phyloP scores from a whole-genome alignment of 768 basidiomycete species.

The Macrolepiota dolichaula region DNA sequence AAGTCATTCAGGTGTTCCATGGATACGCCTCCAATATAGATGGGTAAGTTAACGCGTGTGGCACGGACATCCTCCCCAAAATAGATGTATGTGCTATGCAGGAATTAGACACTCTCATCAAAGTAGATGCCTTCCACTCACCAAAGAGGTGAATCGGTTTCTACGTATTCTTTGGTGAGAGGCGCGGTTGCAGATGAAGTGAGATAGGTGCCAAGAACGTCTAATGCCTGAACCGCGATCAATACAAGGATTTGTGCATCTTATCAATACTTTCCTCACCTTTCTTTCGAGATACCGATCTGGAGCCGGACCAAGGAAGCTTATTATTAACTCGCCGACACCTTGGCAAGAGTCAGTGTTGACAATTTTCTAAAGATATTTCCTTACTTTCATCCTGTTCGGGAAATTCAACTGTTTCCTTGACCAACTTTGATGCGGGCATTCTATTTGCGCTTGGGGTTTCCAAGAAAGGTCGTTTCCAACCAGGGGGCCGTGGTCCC shows the following conservation, averaged over 20 bases:
- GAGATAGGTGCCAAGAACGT: conserved; percentile 83
- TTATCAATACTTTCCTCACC: conserved; percentile 29
- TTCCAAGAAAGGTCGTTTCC: conserved; percentile 95
- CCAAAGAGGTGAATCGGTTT: conserved; percentile 89
- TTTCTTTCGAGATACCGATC: conserved; percentile 70
- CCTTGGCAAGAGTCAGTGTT: conserved; percentile 23
- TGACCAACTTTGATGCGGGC: conserved; percentile 47
- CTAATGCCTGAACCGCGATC: conserved; percentile 57
- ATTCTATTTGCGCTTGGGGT: conserved; percentile 67
- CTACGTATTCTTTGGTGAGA: conserved; percentile 88
- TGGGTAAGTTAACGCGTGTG: conserved; percentile 65
- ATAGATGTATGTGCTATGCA: conserved; percentile 74
- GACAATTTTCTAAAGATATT: background rate
- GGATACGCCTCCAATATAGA: conserved; percentile 85
- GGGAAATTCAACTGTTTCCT: conserved; percentile 83
- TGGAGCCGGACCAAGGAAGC: conserved; percentile 74
- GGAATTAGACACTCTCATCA: background rate
- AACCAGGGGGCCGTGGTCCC: conserved; percentile 70
- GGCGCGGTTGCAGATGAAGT: conserved; percentile 82
- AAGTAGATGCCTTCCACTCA: conserved; percentile 25
- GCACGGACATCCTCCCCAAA: conserved; percentile 77
- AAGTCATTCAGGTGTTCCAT: conserved; percentile 74
- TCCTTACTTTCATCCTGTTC: conserved; percentile 86
- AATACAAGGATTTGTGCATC: background rate
- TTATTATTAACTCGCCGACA: conserved; percentile 80